These are phyloP conservation scores for Diaporthe sp. DNA, from an alignment of 2,329 filamentous ascomycete species.

Conservation along the genomic window DNA sequence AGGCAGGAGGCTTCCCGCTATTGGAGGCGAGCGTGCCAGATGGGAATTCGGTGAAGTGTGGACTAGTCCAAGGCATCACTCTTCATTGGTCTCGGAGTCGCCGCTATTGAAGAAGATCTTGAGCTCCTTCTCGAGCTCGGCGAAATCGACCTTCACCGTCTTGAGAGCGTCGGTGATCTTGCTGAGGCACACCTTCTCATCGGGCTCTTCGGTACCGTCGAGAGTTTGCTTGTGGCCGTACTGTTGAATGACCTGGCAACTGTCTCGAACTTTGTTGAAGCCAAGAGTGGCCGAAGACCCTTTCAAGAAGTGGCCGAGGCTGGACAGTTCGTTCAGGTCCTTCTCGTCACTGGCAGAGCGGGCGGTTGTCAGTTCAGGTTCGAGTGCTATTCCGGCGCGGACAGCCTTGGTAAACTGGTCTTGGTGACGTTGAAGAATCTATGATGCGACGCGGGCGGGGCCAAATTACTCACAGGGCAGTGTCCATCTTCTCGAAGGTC, in stretches of 20 bases:
- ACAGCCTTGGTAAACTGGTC: not conserved
- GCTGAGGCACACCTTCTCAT: conserved; percentile 77
- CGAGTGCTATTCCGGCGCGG: not conserved
- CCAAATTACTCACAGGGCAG: conserved; percentile 77
- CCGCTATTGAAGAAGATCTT: conserved; percentile 73
- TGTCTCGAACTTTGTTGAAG: conserved; percentile 89
- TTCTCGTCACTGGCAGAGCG: conserved; percentile 68
- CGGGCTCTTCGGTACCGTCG: conserved; percentile 76
- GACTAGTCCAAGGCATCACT: not conserved
- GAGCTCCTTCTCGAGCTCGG: conserved; percentile 79
- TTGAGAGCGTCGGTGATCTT: conserved; percentile 79
- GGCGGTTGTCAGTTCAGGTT: not conserved
- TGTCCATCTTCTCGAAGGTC: conserved; percentile 89
- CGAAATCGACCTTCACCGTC: conserved; percentile 82
- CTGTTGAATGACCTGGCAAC: conserved; percentile 96
- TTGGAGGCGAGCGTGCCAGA: conserved; percentile 3
- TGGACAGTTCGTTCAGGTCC: conserved; percentile 82
- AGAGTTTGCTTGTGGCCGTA: conserved; percentile 87
- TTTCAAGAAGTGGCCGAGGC: conserved; percentile 95
- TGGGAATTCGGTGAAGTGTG: not conserved
- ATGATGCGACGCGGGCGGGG: conserved; percentile 20
- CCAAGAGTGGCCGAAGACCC: conserved; percentile 96
- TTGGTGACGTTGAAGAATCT: not conserved
- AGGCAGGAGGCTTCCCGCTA: not conserved
- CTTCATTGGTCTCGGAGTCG: conserved; percentile 42